A percentile compares a stretch with the other conserved stretches of the same genome.
Conservation (phyloP, 1,284 basidiomycete species). For the Leccinum pachyderme region DNA sequence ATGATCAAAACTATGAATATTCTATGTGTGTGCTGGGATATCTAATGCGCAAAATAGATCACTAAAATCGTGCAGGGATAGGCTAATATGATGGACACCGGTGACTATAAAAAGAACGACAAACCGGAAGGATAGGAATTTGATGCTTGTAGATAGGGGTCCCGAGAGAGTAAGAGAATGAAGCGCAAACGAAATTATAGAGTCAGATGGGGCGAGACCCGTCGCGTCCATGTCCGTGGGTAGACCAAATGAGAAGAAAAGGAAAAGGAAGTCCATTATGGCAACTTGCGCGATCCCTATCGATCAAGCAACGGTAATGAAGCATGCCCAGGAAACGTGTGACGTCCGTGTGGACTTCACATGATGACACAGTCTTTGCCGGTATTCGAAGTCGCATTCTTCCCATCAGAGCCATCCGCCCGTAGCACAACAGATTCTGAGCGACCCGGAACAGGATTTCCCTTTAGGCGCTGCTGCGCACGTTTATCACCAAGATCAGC, state of each 20-base stretch:
- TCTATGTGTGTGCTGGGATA: constrained; percentile 21
- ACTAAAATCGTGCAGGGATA: constrained; percentile 3
- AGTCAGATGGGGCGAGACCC: background rate
- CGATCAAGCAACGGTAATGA: constrained; percentile 12
- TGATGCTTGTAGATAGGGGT: constrained; percentile 1
- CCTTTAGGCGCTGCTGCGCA: constrained; percentile 82
- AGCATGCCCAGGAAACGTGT: constrained; percentile 5
- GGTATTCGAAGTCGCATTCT: constrained; percentile 41
- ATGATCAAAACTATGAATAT: constrained; percentile 11
- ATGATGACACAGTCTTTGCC: constrained; percentile 81
- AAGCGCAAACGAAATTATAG: background rate
- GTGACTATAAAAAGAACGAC: constrained; percentile 6
- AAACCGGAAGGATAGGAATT: constrained; percentile 7
- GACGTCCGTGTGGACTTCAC: constrained; percentile 40
- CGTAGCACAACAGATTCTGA: constrained; percentile 57
- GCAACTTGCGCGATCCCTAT: background rate
- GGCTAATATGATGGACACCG: constrained; percentile 1
- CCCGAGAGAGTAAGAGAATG: constrained; percentile 5
- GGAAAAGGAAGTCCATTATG: background rate
- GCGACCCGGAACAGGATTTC: constrained; percentile 57
- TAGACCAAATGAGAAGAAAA: constrained; percentile 7
- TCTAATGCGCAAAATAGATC: constrained; percentile 26
- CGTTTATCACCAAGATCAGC: constrained; percentile 96
- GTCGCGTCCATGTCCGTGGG: constrained; percentile 16
- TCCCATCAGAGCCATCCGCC: constrained; percentile 41